Percentiles rank a stretch among this genome's conserved stretches.
Conservation (phyloP, 176 grass and related monocot genomes). For the Triticum monococcum region DNA sequence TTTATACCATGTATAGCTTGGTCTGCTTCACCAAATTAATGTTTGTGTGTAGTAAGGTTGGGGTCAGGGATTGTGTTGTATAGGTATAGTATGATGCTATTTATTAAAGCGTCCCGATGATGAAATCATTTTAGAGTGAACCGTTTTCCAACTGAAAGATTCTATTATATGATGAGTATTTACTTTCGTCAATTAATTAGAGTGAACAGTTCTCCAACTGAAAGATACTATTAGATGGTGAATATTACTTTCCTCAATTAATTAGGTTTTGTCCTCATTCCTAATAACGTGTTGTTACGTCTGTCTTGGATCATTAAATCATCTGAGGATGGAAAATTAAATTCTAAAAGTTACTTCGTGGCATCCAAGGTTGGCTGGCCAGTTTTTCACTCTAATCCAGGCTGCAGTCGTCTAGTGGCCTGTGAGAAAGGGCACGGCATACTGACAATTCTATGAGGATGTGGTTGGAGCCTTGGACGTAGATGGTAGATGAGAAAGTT, state of each 20-base stretch:
- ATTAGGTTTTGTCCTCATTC: background rate
- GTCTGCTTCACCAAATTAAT: background rate
- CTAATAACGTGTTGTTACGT: background rate
- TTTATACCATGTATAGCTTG: background rate
- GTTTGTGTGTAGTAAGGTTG: background rate
- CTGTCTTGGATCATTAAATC: background rate
- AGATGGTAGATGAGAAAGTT: background rate
- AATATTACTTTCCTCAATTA: background rate
- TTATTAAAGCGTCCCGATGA: background rate
- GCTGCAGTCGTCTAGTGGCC: background rate
- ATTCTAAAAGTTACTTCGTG: background rate
- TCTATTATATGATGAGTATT: background rate
- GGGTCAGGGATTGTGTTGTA: background rate
- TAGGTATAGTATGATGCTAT: background rate
- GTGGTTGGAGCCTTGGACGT: background rate
- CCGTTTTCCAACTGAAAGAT: background rate
- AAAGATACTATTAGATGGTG: background rate
- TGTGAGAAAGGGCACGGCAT: background rate
- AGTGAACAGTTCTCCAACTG: background rate
- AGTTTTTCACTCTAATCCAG: background rate
- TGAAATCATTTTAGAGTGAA: background rate
- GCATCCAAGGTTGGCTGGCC: background rate
- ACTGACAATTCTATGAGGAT: background rate
- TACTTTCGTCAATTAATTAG: background rate
- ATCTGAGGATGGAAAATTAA: background rate